phyloP scores from a whole-genome alignment of 306 rosid species.

The Sindora glabra region DNA sequence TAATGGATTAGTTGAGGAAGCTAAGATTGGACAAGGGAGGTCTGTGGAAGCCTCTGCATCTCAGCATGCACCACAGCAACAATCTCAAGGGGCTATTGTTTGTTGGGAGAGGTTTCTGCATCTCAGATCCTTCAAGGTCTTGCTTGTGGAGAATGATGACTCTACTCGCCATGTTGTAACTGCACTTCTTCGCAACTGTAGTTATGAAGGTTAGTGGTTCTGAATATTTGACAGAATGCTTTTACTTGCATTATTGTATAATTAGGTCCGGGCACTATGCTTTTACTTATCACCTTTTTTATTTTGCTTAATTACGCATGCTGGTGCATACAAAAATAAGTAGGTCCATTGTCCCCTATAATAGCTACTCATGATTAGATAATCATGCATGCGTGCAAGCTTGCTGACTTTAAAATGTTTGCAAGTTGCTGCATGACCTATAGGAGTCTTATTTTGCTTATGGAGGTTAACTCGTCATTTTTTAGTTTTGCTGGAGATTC shows the following conservation, averaged over 20 bases:
- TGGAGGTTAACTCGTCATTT: not conserved
- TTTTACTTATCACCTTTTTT: too few species aligned
- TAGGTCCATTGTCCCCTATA: too few species aligned
- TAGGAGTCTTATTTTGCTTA: not conserved
- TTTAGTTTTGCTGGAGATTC: not conserved
- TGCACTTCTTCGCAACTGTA: slow-evolving; percentile 89
- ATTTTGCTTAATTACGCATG: too few species aligned
- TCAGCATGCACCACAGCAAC: slow-evolving; percentile 39
- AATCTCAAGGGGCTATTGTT: slow-evolving; percentile 63
- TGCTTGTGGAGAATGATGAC: slow-evolving; percentile 83
- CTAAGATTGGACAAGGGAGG: slow-evolving; percentile 35
- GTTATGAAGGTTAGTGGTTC: slow-evolving; percentile 70
- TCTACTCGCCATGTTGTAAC: slow-evolving; percentile 83
- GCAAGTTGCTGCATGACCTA: not conserved
- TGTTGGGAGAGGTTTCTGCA: slow-evolving; percentile 93
- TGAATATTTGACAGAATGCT: not conserved
- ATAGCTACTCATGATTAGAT: too few species aligned
- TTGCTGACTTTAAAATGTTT: not conserved
- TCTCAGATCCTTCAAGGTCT: slow-evolving; percentile 72
- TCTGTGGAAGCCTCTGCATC: slow-evolving; percentile 31
- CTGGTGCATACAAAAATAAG: too few species aligned
- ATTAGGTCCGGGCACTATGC: too few species aligned
- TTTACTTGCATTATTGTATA: not conserved
- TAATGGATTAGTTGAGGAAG: slow-evolving; percentile 33
- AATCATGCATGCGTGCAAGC: too few species aligned